Evolutionary conservation across 768 basidiomycete species (phyloP), one percentile per base, ranked within the genome.

Genomic region (Russula virescens): DNA sequence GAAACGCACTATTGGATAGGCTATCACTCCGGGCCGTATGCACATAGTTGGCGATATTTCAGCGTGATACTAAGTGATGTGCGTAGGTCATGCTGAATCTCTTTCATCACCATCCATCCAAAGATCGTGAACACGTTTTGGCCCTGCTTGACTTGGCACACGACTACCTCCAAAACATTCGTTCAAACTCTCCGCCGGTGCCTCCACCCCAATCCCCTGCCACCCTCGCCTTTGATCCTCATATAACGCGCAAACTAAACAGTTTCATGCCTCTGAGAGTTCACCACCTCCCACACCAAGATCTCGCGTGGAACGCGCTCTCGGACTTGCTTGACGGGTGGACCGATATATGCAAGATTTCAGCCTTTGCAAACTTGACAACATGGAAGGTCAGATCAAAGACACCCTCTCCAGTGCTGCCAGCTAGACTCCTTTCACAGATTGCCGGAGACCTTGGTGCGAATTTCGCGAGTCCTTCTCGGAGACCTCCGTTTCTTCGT

Each of bases 251-350:
- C n/a, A 77, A 79, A 28, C 76, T 92, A 2, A 83, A 83, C 50
- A 85, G 83, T 34, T 83, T 81, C 60, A 81, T 88, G 66, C 90
- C 90, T 0, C 80, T 88, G 21, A 82, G 86, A n/a, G 74, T 83
- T 5, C 74, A 89, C 10, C 73, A 77, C 26, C 68, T 85, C 0
- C 82, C 83, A 0, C 67, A 79, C 5, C 74, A 79, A 51, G 74
- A 79, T 34, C 70, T 76, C 2, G 81, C 79, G 0, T 91, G 86
- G 82, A 67, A 78, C 28, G 74, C 76, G 1, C 66, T 89, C 1
- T 71, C 76, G 7, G 71, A 68, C 1, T 69, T 88, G 28, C 68
- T 91, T 18, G 79, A 83, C 45, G 83, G 81, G 2, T 80, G 85
- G 74, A 76, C 81, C 19, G 83, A 88, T 63, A 68, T 84, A 9